Percentiles rank a stretch among this genome's conserved stretches.
Conservation (phyloP, 2,329 filamentous ascomycete genomes). For the Mycosphaerella sp. region DNA sequence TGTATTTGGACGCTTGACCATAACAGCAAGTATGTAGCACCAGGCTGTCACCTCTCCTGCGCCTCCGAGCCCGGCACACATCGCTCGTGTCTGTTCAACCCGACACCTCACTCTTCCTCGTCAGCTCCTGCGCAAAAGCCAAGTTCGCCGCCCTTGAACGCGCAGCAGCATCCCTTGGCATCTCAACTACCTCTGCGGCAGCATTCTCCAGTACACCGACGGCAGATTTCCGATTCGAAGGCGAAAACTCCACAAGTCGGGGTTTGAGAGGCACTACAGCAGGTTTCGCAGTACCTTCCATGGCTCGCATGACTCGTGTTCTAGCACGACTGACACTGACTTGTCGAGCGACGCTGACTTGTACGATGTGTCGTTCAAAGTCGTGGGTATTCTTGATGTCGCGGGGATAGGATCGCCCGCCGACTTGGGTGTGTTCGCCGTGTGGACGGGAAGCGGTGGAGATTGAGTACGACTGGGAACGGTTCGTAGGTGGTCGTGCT, state of each 20-base stretch:
- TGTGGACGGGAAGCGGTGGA: not conserved
- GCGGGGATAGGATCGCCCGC: not conserved
- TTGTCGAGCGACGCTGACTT: conserved; percentile 29
- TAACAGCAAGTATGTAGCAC: too few relatives aligned
- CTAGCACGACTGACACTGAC: conserved; percentile 27
- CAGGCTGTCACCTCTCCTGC: too few relatives aligned
- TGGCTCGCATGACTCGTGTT: conserved; percentile 22
- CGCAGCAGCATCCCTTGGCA: conserved; percentile 10
- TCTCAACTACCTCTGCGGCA: conserved; percentile 5
- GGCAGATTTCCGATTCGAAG: conserved; percentile 30
- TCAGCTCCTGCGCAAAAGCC: conserved; percentile 1
- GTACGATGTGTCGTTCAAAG: conserved; percentile 28
- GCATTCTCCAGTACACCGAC: conserved; percentile 28
- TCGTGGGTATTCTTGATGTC: conserved; percentile 10
- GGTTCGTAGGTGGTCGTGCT: conserved; percentile 2
- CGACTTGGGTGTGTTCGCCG: not conserved
- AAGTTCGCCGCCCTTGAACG: conserved; percentile 12
- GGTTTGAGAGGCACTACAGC: conserved; percentile 30
- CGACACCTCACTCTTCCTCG: not conserved
- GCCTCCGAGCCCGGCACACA: not conserved
- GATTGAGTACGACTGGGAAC: not conserved
- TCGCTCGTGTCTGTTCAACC: not conserved
- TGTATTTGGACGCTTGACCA: too few relatives aligned
- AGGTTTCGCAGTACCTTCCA: conserved; percentile 15
- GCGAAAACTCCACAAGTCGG: conserved; percentile 29